Base-by-base conservation (phyloP, 1,284 basidiomycete genomes). In the Marasmius sp. region DNA sequence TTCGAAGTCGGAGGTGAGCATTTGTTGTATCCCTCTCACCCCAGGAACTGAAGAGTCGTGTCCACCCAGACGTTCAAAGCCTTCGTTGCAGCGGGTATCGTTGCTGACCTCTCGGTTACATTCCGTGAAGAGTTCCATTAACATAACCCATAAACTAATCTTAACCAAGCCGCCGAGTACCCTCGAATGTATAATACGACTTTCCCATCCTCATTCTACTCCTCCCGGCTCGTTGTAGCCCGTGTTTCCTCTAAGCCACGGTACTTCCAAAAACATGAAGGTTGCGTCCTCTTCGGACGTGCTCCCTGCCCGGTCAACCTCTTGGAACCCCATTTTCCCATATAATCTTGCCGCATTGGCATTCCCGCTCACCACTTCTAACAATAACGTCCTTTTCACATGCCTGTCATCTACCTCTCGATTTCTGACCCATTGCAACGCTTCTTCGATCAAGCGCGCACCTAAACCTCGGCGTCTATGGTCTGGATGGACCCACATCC, bases 401-500 rank as follows among this genome's bases (percentile, higher is more conserved):
- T 16, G 33, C 7, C 20, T 7, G 11, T 37, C 56, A 6, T 55
- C 52, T 14, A 11, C 4, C 3, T 34, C 16, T 12, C 50, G n/a
- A 1, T 36, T 27, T 27, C 43, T 51, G 6, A 53, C 49, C 60
- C 56, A 58, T 14, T 52, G 55, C 22, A 52, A 62, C 34, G 80
- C 60, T n/a, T 47, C 9, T 45, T 48, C 22, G 27, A 61, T 58
- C 56, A 58, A 61, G 34, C 57, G 59, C 33, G 58, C 43, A 56
- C 72, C 79, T 7, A 79, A 55, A 9, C 74, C 70, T 39, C 67
- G 71, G 5, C 74, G 66, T 52, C 78, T 67, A 52, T 74, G 72
- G 1, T 71, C 69, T 20, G 73, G 73, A 49, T 71, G 68, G 16
- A 79, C 72, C 77, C 76, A 78, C 71, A 78, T 71, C 16, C 68